Percentiles rank a stretch among this genome's conserved stretches.
phyloP scores from a whole-genome alignment of 2,329 filamentous ascomycete species.

The Sordariomycetes sp. region DNA sequence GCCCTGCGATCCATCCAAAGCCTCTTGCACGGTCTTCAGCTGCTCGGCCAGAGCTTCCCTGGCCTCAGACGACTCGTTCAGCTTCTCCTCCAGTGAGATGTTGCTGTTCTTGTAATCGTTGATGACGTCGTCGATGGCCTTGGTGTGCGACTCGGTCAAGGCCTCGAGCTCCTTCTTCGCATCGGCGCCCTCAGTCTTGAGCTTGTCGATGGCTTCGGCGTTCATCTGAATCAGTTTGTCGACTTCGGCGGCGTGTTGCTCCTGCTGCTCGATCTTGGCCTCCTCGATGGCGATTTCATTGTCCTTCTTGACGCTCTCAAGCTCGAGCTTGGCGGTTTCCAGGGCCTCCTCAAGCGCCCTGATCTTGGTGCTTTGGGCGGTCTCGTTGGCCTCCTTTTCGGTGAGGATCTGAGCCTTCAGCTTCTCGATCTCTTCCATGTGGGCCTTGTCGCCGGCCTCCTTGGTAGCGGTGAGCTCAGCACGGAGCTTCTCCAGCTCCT shows the following conservation, averaged over 20 bases:
- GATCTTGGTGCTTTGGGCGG: slow-evolving; percentile 18
- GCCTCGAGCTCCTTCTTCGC: slow-evolving; percentile 34
- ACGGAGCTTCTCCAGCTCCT: slow-evolving; percentile 21
- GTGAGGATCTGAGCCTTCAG: slow-evolving; percentile 20
- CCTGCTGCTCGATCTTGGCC: slow-evolving; percentile 32
- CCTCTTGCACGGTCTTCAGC: slow-evolving; percentile 28
- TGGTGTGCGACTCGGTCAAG: slow-evolving; percentile 23
- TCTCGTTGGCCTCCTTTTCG: slow-evolving; percentile 16
- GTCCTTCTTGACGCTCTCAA: slow-evolving; percentile 16
- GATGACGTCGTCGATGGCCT: slow-evolving; percentile 29
- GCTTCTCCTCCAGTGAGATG: slow-evolving; percentile 22
- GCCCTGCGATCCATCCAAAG: slow-evolving; percentile 33
- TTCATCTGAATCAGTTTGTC: slow-evolving; percentile 35
- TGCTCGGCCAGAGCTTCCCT: slow-evolving; percentile 24
- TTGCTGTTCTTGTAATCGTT: slow-evolving; percentile 25
- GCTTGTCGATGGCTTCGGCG: slow-evolving; percentile 27
- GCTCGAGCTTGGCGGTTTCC: slow-evolving; percentile 17
- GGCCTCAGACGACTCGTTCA: slow-evolving; percentile 23
- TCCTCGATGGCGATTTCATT: slow-evolving; percentile 18
- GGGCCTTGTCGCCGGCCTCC: slow-evolving; percentile 19
- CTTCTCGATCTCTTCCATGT: slow-evolving; percentile 24
- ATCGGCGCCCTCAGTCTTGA: slow-evolving; percentile 27
- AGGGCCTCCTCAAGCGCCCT: slow-evolving; percentile 19
- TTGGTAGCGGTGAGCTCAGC: slow-evolving; percentile 16
- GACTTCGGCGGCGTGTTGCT: slow-evolving; percentile 35